These are phyloP conservation scores for Pythium coloratum DNA, from an alignment of 352 stramenopile species.

Conservation along the genomic window DNA sequence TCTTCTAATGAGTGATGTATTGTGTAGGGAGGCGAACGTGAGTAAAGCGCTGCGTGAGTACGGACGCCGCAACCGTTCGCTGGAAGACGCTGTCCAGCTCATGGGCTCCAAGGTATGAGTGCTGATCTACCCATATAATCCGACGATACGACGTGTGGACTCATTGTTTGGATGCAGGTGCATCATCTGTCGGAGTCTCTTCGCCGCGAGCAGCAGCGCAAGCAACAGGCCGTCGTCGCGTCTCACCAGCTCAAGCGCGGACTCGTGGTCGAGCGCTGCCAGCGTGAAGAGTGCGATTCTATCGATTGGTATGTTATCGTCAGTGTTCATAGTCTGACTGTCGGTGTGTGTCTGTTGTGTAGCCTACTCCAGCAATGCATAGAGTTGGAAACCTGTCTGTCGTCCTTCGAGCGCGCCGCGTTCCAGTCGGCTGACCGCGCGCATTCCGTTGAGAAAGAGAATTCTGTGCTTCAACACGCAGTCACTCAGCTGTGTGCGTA, in stretches of 20 bases:
- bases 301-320: background rate
- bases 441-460: constrained; percentile 48
- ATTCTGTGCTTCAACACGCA: constrained; percentile 45
- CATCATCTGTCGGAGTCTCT: constrained; percentile 35
- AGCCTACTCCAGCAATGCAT: constrained; percentile 55
- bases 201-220: constrained; percentile 24
- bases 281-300: constrained; percentile 51
- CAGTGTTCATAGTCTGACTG: background rate
- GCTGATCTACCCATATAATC: background rate
- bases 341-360: background rate
- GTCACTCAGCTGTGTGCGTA: constrained; percentile 56
- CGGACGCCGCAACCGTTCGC: constrained; percentile 45
- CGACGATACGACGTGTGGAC: background rate
- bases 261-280: constrained; percentile 54
- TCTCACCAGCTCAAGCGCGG: constrained; percentile 46
- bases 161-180: constrained; percentile 27
- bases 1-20: background rate
- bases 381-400: constrained; percentile 53
- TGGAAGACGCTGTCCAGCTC: constrained; percentile 39
- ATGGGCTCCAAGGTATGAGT: constrained; percentile 40
- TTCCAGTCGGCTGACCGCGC: constrained; percentile 36
- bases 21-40: constrained; percentile 42
- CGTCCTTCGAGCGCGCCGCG: constrained; percentile 37
- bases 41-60: constrained; percentile 53
- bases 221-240: constrained; percentile 25